A percentile compares a stretch with the other conserved stretches of the same genome.
These are phyloP conservation scores for Ophiostoma sp. DNA, from an alignment of 2,329 filamentous ascomycete species.

Conservation along the genomic window DNA sequence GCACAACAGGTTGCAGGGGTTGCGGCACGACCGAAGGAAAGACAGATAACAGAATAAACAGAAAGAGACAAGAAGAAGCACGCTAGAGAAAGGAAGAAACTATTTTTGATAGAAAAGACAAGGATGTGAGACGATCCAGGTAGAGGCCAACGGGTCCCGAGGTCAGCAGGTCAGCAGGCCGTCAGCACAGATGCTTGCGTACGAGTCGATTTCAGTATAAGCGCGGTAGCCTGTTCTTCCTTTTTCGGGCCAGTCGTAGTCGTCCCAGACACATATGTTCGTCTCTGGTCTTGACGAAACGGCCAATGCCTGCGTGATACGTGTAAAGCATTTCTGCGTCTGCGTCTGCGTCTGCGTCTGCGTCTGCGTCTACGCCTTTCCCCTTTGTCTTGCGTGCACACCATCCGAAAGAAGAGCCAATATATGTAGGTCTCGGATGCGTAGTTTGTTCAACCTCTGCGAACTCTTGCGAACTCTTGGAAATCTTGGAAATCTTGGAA, in stretches of 20 bases:
- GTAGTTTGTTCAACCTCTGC: too few relatives aligned
- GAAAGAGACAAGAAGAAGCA: neutral
- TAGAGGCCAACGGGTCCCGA: neutral
- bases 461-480: neutral
- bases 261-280: too few relatives aligned
- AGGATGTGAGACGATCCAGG: neutral
- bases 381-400: neutral
- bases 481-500: too few relatives aligned
- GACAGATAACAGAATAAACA: neutral
- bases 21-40: too few relatives aligned
- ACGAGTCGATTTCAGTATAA: neutral
- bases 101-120: neutral
- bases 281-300: too few relatives aligned
- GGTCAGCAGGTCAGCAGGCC: neutral
- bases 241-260: too few relatives aligned
- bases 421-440: too few relatives aligned
- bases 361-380: too few relatives aligned
- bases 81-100: too few relatives aligned
- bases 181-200: neutral
- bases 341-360: neutral
- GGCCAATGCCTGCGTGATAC: neutral
- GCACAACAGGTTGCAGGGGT: too few relatives aligned
- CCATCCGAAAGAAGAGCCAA: neutral
- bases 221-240: neutral
- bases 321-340: neutral